Base-by-base conservation (phyloP, 495 filamentous ascomycete species). In the Pyrenopolyporus hunteri region DNA sequence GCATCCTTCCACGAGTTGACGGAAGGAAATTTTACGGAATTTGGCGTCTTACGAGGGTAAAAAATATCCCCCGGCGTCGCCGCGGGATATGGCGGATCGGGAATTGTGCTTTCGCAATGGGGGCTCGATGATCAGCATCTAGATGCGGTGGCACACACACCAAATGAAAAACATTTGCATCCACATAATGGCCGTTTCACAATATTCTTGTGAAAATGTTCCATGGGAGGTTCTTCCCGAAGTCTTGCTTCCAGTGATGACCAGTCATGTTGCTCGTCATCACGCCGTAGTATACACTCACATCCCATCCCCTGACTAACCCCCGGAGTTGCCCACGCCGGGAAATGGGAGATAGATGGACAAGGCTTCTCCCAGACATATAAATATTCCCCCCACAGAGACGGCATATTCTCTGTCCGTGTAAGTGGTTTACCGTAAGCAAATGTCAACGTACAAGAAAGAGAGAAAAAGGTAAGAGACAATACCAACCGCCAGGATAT, bases 401-500 rank as follows among this genome's bases (percentile, higher is more conserved):
- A 31, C 52, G 6, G 4, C n/a, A n/a, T n/a, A n/a, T 43, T 36
- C 13, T 36, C 2, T n/a, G 3, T 50, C 17, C 23, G 33, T 25
- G 47, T 59, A 52, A 37, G 57, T 23, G 42, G 16, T n/a, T n/a
- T 16, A 42, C 33, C n/a, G 14, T 14, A 14, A 7, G 37, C 37
- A 23, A 20, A 22, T 8, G 26, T 23, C 25, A 19, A 52, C 28
- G 22, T 22, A 29, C 13, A 7, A 13, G n/a, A n/a, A n/a, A n/a
- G n/a, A n/a, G n/a, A n/a, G n/a, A n/a, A n/a, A n/a, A n/a, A n/a
- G n/a, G n/a, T n/a, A n/a, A n/a, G n/a, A n/a, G n/a, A n/a, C n/a
- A n/a, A n/a, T n/a, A n/a, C n/a, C n/a, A n/a, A 69, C 74, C 84
- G 84, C 85, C 79, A 83, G 76, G 75, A 78, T 89, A 91, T 92